These are phyloP conservation scores for Globisporangium lucens DNA, from an alignment of 352 stramenopile species.

Conservation along the genomic window DNA sequence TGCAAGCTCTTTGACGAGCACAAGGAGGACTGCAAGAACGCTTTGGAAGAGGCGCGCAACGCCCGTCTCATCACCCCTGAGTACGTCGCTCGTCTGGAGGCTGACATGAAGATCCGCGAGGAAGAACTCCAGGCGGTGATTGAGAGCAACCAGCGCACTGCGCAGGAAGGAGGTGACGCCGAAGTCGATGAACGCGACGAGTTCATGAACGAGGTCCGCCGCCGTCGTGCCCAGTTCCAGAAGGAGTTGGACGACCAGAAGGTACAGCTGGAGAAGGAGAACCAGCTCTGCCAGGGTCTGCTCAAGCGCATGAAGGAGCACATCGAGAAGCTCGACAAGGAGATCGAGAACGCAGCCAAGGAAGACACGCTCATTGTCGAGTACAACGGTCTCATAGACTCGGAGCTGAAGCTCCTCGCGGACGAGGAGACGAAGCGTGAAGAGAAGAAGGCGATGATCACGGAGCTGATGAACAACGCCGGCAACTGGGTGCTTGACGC, in stretches of 20 bases:
- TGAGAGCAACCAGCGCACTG: constrained; percentile 84
- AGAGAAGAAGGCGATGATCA: constrained; percentile 86
- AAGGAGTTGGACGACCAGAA: constrained; percentile 81
- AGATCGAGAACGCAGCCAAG: constrained; percentile 68
- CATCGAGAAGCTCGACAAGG: constrained; percentile 72
- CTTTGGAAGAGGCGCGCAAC: constrained; percentile 68
- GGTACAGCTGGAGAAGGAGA: constrained; percentile 69
- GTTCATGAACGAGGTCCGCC: constrained; percentile 88
- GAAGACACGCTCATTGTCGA: constrained; percentile 75
- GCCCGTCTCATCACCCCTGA: constrained; percentile 75
- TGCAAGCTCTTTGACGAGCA: constrained; percentile 81
- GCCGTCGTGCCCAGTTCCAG: constrained; percentile 76
- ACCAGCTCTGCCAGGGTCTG: constrained; percentile 74
- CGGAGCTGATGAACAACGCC: constrained; percentile 83
- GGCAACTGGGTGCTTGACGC: constrained; percentile 85
- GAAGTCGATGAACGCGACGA: constrained; percentile 82
- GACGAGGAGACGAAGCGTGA: constrained; percentile 86
- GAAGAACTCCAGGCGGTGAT: constrained; percentile 71
- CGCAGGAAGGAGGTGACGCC: constrained; percentile 64
- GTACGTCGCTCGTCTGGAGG: constrained; percentile 80
- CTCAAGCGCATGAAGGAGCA: constrained; percentile 83
- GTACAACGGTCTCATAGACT: constrained; percentile 68
- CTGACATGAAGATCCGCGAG: constrained; percentile 82
- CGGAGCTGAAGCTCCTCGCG: constrained; percentile 68
- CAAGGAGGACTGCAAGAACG: constrained; percentile 79